Evolutionary conservation across 2,329 filamentous ascomycete genomes (phyloP).

Genomic region (Pyrenophora tritici-repentis): DNA sequence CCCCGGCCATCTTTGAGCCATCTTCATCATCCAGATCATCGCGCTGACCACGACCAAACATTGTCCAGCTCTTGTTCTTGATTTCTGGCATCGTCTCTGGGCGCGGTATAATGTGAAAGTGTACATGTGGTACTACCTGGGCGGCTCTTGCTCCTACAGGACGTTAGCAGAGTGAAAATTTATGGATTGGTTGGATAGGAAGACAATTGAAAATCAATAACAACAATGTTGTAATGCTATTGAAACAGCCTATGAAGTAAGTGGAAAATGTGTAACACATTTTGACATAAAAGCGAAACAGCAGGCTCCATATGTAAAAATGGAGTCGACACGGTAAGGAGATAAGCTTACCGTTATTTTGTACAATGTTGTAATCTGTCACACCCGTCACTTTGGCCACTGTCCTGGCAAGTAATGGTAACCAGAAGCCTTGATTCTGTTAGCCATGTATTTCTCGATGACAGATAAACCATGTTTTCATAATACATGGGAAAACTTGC

Average conservation of each 20-base stretch:
- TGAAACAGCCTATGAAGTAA: too few species aligned
- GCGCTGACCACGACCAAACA: slow-evolving; percentile 77
- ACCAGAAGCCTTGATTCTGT: slow-evolving; percentile 52
- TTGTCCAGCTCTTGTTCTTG: slow-evolving; percentile 70
- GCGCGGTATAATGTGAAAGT: slow-evolving; percentile 92
- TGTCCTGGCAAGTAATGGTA: slow-evolving; percentile 74
- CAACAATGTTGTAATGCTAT: too few species aligned
- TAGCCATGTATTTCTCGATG: not conserved
- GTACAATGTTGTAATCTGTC: slow-evolving; percentile 91
- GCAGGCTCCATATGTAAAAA: too few species aligned
- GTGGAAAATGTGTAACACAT: too few species aligned
- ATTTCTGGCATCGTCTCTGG: slow-evolving; percentile 62
- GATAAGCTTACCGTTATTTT: slow-evolving; percentile 74
- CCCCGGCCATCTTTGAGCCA: slow-evolving; percentile 62
- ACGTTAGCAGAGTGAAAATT: not conserved
- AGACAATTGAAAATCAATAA: not conserved
- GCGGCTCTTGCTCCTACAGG: slow-evolving; percentile 73
- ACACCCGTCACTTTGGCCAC: slow-evolving; percentile 72
- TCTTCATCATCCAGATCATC: slow-evolving; percentile 80
- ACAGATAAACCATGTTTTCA: not conserved
- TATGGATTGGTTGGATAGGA: not conserved
- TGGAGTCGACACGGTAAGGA: not conserved
- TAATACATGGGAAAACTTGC: slow-evolving; percentile 49
- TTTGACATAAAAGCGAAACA: too few species aligned
- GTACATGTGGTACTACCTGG: slow-evolving; percentile 90